Evolutionary conservation across 2,329 filamentous ascomycete species (phyloP), one percentile per base, ranked within the genome.

Genomic region (Coniochaeta sp.): DNA sequence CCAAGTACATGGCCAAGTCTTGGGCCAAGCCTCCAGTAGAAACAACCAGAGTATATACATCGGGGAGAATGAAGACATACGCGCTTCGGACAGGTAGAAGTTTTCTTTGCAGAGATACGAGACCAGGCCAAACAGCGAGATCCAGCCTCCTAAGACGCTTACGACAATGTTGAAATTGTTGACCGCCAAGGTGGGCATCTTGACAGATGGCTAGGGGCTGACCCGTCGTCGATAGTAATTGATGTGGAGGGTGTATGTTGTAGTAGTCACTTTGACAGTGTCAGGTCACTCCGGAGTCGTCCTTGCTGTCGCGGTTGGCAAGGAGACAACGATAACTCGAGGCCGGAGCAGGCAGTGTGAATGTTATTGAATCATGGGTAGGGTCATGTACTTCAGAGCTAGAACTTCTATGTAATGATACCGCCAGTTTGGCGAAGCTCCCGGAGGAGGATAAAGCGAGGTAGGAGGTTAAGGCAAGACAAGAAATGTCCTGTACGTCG

Each of bases 21-120:
- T 52, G 9, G 24, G 47, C 24, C 47, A 28, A 52, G 24, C 12
- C 8, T 52, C 47, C 47, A 52, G 24, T n/a, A 24, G 43, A 8
- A 6, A 6, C 17, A 12, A 17, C 19, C 47, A 31, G 24, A 43
- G 36, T 34, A 31, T 31, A 52, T 31, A 24, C 57, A 38, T 24
- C 24, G 47, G 34, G n/a, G n/a, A n/a, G n/a, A 38, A 33, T 5
- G 36, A 26, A 38, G 22, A 84, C 89, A 72, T 78, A 93, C 91
- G 78, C 59, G 93, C 90, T 81, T 97, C 93, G 1, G 91, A 96
- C 1, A 97, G 81, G 71, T 96, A 96, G 70, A 90, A 93, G 61
- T 86, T 89, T 76, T 96, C 93, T 71, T 97, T 96, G 70, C 90
- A 81, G 19, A 96, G 81, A 70, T 92, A 96, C 0, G 91, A 96